Percentiles rank a stretch among this genome's conserved stretches.
phyloP scores from a whole-genome alignment of 116 monocot genomes.

The Phalaenopsis hybrid region DNA sequence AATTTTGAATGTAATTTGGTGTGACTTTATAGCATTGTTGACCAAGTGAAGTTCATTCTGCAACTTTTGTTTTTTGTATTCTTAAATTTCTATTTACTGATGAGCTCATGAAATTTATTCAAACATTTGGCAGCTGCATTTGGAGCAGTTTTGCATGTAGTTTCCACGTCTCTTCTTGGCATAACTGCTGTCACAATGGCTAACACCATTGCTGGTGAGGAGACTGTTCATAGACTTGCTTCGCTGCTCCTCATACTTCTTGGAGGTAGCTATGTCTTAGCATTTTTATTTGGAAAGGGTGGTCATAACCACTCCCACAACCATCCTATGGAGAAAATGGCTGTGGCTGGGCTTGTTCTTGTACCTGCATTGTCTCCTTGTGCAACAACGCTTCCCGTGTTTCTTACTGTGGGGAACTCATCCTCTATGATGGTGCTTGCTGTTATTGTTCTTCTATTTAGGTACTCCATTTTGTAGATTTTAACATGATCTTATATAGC shows the following conservation, averaged over 20 bases:
- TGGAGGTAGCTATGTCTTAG: slow-evolving; percentile 75
- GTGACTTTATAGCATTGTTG: not conserved
- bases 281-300: slow-evolving; percentile 71
- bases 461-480: slow-evolving; percentile 29
- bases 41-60: not conserved
- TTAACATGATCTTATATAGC: not conserved
- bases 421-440: slow-evolving; percentile 90
- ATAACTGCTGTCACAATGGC: slow-evolving; percentile 92
- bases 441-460: slow-evolving; percentile 82
- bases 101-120: not conserved
- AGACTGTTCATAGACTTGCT: slow-evolving; percentile 89
- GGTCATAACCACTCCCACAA: slow-evolving; percentile 86
- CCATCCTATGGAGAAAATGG: slow-evolving; percentile 99
- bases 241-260: slow-evolving; percentile 85
- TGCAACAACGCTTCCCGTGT: slow-evolving; percentile 97
- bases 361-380: slow-evolving; percentile 95
- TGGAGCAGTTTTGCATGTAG: slow-evolving; percentile 92
- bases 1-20: not conserved
- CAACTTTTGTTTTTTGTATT: not conserved
- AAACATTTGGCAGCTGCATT: slow-evolving; percentile 56
- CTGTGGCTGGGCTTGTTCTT: slow-evolving; percentile 95
- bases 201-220: slow-evolving; percentile 94
- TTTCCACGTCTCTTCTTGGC: slow-evolving; percentile 92
- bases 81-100: slow-evolving; percentile 1
- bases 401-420: slow-evolving; percentile 93